A percentile compares a stretch with the other conserved stretches of the same genome.
phyloP scores from a whole-genome alignment of 2,329 filamentous ascomycete genomes.

The Emmonsiellopsis sp. region DNA sequence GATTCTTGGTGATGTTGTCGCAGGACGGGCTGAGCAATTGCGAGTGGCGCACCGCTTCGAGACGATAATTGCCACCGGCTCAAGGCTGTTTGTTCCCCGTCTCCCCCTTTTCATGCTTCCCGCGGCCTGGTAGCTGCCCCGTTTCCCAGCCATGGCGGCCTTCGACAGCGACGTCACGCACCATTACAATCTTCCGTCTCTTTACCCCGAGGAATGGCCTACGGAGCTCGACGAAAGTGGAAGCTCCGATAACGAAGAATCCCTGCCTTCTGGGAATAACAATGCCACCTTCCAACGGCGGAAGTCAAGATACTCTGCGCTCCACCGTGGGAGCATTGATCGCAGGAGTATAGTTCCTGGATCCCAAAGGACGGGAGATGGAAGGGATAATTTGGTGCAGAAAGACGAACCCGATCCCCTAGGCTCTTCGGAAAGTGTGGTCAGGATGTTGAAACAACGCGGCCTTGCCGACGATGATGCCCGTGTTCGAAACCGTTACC shows the following conservation, averaged over 20 bases:
- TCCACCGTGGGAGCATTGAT: slow-evolving; percentile 65
- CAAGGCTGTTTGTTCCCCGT: slow-evolving; percentile 3
- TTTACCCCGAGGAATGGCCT: slow-evolving; percentile 80
- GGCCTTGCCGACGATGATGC: slow-evolving; percentile 74
- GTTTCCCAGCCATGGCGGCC: slow-evolving; percentile 48
- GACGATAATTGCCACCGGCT: not conserved
- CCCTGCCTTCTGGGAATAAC: slow-evolving; percentile 14
- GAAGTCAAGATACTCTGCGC: slow-evolving; percentile 73
- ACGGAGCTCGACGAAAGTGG: slow-evolving; percentile 66
- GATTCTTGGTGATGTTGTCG: not conserved
- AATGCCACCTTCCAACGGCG: slow-evolving; percentile 32
- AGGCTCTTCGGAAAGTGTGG: slow-evolving; percentile 78
- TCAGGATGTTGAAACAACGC: slow-evolving; percentile 64
- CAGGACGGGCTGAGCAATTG: not conserved
- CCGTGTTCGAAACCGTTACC: slow-evolving; percentile 76
- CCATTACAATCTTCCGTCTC: slow-evolving; percentile 75
- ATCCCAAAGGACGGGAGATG: slow-evolving; percentile 57
- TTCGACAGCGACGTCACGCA: slow-evolving; percentile 69
- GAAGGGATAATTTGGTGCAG: slow-evolving; percentile 68
- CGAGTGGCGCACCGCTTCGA: not conserved
- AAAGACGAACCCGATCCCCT: slow-evolving; percentile 89
- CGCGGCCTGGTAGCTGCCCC: not conserved
- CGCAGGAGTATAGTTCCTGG: slow-evolving; percentile 57
- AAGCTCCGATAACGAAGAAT: slow-evolving; percentile 46
- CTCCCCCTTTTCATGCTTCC: not conserved